phyloP scores from a whole-genome alignment of 2,329 filamentous ascomycete species.

The Aspergillus fumigatus region DNA sequence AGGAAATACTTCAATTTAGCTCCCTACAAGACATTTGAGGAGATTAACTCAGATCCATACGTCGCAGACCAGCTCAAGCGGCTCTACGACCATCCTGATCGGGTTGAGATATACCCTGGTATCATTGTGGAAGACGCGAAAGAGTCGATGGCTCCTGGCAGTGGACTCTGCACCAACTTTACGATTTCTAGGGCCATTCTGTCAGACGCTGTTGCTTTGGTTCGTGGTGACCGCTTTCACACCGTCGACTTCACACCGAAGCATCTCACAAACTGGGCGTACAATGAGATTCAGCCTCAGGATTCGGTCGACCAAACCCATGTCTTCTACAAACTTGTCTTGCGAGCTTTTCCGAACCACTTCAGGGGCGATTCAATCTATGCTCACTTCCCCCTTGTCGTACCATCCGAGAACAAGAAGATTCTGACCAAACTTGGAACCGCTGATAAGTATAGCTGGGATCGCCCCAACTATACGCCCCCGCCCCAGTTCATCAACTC shows the following conservation, averaged over 20 bases:
- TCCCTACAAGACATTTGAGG: conserved; percentile 47
- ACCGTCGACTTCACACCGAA: conserved; percentile 43
- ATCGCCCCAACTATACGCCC: conserved; percentile 25
- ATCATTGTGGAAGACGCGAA: conserved; percentile 55
- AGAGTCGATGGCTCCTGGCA: conserved; percentile 45
- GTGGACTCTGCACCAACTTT: conserved; percentile 47
- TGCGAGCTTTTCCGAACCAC: conserved; percentile 48
- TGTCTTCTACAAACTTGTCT: conserved; percentile 50
- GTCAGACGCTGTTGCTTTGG: conserved; percentile 45
- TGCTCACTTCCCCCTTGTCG: conserved; percentile 47
- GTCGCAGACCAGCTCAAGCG: conserved; percentile 42
- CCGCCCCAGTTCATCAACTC: conserved; percentile 41
- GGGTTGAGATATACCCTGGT: conserved; percentile 56
- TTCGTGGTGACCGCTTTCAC: conserved; percentile 45
- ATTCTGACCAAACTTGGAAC: conserved; percentile 40
- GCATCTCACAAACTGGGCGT: conserved; percentile 45
- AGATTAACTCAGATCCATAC: conserved; percentile 49
- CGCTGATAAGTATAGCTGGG: conserved; percentile 41
- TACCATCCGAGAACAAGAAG: conserved; percentile 44
- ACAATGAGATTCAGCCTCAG: conserved; percentile 41
- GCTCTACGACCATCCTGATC: conserved; percentile 50
- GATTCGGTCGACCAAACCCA: conserved; percentile 45
- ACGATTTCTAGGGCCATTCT: conserved; percentile 42
- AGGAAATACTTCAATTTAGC: conserved; percentile 50
- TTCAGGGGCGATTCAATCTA: conserved; percentile 47